Base-by-base conservation (phyloP, 2,329 filamentous ascomycete genomes). In the Sarocladium kiliense region DNA sequence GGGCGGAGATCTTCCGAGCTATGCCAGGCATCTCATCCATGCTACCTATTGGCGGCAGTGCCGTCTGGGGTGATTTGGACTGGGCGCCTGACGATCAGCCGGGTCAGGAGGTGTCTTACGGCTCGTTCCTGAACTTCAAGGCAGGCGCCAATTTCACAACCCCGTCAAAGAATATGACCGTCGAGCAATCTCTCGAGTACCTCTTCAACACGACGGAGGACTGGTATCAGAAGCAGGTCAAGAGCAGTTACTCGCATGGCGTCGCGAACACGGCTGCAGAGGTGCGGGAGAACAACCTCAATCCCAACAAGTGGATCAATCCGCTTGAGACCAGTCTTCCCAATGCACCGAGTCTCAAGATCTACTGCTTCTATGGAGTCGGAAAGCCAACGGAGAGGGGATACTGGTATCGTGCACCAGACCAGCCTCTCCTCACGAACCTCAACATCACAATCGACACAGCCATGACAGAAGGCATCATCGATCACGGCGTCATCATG, bases 11-110 rank as follows among this genome's bases (percentile, higher is more conserved):
- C 42, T 96, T 99, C 76, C 86, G 94, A 54, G 90, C 91, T 44
- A 97, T 99, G 93, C 94, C 94, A 0, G 94, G 94, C 6, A 89
- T 97, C 58, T 95, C 89, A 6, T 94, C 90, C 49, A 99, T 99
- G 94, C 80, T 99, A 1, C 94, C 94, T 5, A 90, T 97, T 44
- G 94, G 94, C 32, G 94, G 94, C 23, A 85, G 96, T 57, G 88
- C 88, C 0, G 86, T 99, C n/a, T 99, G 94, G 94, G 94, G 94
- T 16, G 92, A 96, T 64, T 70, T 82, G 27, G 86, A 86, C 6
- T 91, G 89, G 77, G 94, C 94, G 0, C 94, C 94, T 0, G 94
- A 99, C 64, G 94, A 99, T 66, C 69, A 74, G 34, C 86, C 87
- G 0, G 87, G 80, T 2, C 90, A 95, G 65, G 80, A 81, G 26